Evolutionary conservation across 768 basidiomycete genomes (phyloP).

Genomic region (Trametes gibbosa): DNA sequence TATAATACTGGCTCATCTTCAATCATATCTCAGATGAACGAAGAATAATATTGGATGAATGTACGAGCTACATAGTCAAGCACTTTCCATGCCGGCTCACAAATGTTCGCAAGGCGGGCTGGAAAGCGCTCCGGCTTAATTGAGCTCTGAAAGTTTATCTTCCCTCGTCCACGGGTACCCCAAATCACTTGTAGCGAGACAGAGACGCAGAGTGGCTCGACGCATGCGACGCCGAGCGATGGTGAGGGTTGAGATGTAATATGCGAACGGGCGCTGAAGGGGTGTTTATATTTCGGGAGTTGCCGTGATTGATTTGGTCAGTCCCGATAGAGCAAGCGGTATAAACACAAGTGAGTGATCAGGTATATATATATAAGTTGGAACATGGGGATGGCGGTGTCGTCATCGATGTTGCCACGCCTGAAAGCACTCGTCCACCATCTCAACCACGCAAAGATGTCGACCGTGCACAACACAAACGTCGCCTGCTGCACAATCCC

Average conservation of each 20-base stretch:
- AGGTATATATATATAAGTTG: too few species aligned
- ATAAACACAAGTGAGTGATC: too few species aligned
- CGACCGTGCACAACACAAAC: constrained; percentile 36
- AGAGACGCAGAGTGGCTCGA: constrained; percentile 56
- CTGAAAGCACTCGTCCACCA: constrained; percentile 42
- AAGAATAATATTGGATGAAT: constrained; percentile 28
- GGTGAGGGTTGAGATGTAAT: constrained; percentile 35
- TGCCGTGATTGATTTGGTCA: neutral
- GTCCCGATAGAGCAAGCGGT: constrained; percentile 1
- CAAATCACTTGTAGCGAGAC: constrained; percentile 33
- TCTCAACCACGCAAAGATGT: constrained; percentile 35
- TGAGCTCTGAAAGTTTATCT: constrained; percentile 50
- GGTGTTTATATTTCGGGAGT: neutral
- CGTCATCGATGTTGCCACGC: constrained; percentile 31
- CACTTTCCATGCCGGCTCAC: constrained; percentile 47
- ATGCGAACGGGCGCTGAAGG: neutral
- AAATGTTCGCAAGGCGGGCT: constrained; percentile 34
- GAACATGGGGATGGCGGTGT: neutral
- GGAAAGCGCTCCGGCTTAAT: constrained; percentile 79
- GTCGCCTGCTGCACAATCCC: constrained; percentile 53
- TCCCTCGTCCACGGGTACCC: constrained; percentile 54
- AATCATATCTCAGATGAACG: too few species aligned
- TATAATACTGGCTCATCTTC: too few species aligned
- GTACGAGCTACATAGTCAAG: constrained; percentile 78
- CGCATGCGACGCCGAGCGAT: constrained; percentile 34